Evolutionary conservation across 345 rosid genomes (phyloP), one percentile per base, ranked within the genome.

Genomic region (Lepidium aucheri): DNA sequence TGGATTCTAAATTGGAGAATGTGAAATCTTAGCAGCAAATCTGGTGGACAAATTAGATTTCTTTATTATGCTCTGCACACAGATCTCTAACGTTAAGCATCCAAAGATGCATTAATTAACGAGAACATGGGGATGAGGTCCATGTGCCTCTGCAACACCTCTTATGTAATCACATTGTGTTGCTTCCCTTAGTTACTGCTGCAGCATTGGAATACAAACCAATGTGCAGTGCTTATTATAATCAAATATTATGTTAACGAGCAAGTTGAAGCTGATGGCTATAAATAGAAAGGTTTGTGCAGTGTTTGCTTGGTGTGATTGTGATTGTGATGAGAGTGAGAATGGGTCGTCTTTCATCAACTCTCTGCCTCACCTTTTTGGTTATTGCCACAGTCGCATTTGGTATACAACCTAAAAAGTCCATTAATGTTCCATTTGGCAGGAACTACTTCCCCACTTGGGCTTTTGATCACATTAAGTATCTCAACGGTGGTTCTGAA

Each of bases 401-500:
- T 85, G 90, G 74, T 58, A 76, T 79, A 17, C 67, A 86, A 41
- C 93, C 83, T 11, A 86, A 68, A 60, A 83, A 24, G 72, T 82
- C 97, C 8, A 73, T 86, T 3, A 71, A 74, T 3, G 93, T 91
- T 61, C 79, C 93, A 4, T 91, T 91, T 39, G 83, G 85, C 0
- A 78, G 97, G 58, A 90, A 90, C 85, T 90, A 90, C 20, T 33
- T 56, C 38, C 96, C 96, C 11, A 88, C 96, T 10, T 91, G 97
- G 93, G 93, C 96, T 68, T 88, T 86, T 67, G 97, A 91, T 74
- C 97, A 91, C 80, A 91, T 91, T 58, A 88, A 85, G 76, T 86
- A 88, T 80, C 73, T 72, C 82, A 85, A 77, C 14, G 91, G 91
- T 32, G 93, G 96, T 14, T 79, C 81, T 39, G 79, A 88, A 65